Percentiles rank a stretch among this genome's conserved stretches.
Evolutionary conservation across 2,329 filamentous ascomycete species (phyloP).

Genomic region (Pestalotiopsis sp.): DNA sequence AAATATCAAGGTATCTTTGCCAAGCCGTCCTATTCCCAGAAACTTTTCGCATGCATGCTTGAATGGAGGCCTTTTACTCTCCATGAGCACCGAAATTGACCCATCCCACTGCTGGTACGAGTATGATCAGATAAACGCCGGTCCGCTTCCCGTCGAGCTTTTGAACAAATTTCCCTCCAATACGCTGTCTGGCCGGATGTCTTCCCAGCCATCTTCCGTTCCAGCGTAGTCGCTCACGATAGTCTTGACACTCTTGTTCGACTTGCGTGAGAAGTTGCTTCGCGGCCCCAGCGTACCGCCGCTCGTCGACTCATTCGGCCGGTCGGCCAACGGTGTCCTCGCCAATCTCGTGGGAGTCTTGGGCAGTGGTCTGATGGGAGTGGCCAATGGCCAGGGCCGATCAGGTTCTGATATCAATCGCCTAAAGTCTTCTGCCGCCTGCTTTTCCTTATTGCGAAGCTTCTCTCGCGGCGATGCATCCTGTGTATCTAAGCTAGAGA

Average conservation of each 20-base stretch:
- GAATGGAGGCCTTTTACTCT: neutral
- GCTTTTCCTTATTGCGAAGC: neutral
- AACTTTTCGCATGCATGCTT: neutral
- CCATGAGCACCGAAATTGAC: neutral
- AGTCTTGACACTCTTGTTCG: slow-evolving; percentile 3
- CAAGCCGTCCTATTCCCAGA: neutral
- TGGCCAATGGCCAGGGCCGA: slow-evolving; percentile 3
- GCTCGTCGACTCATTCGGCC: slow-evolving; percentile 8
- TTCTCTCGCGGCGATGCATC: neutral
- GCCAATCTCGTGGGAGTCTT: slow-evolving; percentile 6
- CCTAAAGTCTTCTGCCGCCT: slow-evolving; percentile 3
- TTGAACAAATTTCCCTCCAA: neutral
- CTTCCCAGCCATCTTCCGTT: slow-evolving; percentile 16
- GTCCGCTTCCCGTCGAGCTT: slow-evolving; percentile 7
- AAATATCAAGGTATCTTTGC: neutral
- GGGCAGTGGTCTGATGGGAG: slow-evolving; percentile 11
- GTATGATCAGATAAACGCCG: slow-evolving; percentile 9
- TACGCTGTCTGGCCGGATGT: slow-evolving; percentile 9
- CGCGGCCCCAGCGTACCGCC: neutral
- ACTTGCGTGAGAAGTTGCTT: slow-evolving; percentile 2
- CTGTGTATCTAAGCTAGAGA: neutral
- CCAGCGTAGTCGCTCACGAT: slow-evolving; percentile 1
- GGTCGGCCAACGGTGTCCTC: slow-evolving; percentile 9
- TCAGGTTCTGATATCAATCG: neutral
- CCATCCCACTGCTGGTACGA: neutral